These are phyloP conservation scores for Setomelanomma holmii DNA, from an alignment of 2,329 filamentous ascomycete genomes.

Conservation along the genomic window DNA sequence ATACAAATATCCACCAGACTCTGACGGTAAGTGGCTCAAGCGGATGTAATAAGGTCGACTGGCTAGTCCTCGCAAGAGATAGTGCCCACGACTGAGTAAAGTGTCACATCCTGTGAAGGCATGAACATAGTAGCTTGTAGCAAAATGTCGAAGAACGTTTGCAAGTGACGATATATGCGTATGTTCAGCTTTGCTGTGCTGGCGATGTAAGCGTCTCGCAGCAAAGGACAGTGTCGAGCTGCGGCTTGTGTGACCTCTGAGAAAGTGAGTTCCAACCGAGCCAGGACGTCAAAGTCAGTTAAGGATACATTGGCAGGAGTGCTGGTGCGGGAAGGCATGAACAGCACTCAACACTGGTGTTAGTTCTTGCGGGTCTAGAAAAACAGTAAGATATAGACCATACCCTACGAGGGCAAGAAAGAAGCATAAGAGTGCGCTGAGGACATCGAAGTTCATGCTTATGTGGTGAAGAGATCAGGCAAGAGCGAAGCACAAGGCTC, in stretches of 20 bases:
- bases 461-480: too few species aligned
- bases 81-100: neutral
- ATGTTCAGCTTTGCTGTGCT: neutral
- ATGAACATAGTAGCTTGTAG: neutral
- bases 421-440: too few species aligned
- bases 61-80: neutral
- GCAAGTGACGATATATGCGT: neutral
- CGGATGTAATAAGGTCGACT: neutral
- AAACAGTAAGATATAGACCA: too few species aligned
- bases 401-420: too few species aligned
- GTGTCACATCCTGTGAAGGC: neutral
- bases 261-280: neutral
- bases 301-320: neutral
- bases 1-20: neutral
- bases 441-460: too few species aligned
- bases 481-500: too few species aligned
- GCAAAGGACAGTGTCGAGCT: neutral
- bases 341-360: too few species aligned
- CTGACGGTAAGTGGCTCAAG: neutral
- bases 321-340: neutral
- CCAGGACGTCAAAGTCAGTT: neutral
- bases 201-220: neutral
- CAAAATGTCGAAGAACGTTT: slow-evolving; percentile 1
- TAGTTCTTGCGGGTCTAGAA: too few species aligned
- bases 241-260: neutral